These are phyloP conservation scores for Pinus taeda DNA, from an alignment of 75 land plant genomes.

Conservation along the genomic window DNA sequence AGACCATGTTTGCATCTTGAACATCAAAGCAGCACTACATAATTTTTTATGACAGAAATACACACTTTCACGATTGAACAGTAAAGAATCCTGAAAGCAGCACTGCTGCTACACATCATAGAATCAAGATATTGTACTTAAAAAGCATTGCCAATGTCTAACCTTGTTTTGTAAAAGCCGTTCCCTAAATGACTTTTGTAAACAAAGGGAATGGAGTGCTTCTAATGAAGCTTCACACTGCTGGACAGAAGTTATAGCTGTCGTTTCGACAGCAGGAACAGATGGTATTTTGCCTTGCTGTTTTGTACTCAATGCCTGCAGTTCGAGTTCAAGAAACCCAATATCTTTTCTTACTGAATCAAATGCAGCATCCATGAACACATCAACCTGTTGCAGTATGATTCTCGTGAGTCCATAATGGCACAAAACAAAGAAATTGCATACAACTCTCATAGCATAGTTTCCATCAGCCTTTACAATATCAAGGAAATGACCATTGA, in stretches of 20 bases:
- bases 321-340: slow-evolving; percentile 48
- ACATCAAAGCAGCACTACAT: neutral
- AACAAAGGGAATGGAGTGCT: slow-evolving; percentile 70
- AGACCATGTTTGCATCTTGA: neutral
- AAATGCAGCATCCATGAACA: slow-evolving; percentile 87
- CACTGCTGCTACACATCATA: neutral
- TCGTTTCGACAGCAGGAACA: slow-evolving; percentile 35
- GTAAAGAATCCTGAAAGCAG: neutral
- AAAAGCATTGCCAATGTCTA: neutral
- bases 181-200: slow-evolving; percentile 82
- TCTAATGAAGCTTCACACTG: slow-evolving; percentile 92
- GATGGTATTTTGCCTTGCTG: slow-evolving; percentile 25
- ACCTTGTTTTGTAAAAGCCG: slow-evolving; percentile 81
- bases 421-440: neutral
- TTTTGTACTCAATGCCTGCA: slow-evolving; percentile 37
- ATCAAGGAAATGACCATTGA: neutral
- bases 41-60: neutral
- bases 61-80: neutral
- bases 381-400: slow-evolving; percentile 59
- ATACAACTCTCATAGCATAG: neutral
- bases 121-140: neutral
- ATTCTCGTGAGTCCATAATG: neutral
- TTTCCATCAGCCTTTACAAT: neutral
- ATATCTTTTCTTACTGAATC: slow-evolving; percentile 56
- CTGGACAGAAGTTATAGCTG: slow-evolving; percentile 42